Evolutionary conservation across 331 rosid species (phyloP).

Genomic region (Quercus tomentella): DNA sequence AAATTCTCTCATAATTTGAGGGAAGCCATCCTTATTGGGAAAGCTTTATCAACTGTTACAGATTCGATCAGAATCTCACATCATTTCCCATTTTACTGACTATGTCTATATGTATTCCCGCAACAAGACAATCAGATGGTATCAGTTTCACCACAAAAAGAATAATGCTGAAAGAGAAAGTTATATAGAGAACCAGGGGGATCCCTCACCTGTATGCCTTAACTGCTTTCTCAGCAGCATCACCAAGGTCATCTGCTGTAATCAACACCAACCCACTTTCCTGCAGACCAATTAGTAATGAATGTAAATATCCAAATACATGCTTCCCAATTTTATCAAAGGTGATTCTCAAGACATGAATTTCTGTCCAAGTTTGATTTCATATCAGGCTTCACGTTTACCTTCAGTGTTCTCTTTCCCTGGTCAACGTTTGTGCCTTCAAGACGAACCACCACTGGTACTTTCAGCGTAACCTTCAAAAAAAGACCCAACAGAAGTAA

Average conservation of each 20-base stretch:
- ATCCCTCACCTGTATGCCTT: slow-evolving; percentile 62
- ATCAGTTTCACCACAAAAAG: slow-evolving; percentile 18
- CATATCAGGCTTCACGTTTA: slow-evolving; percentile 23
- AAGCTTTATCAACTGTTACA: not conserved
- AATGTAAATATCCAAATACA: slow-evolving; percentile 15
- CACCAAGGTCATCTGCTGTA: slow-evolving; percentile 96
- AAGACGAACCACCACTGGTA: slow-evolving; percentile 94
- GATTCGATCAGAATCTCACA: slow-evolving; percentile 1
- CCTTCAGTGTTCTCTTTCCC: slow-evolving; percentile 95
- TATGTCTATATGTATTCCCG: slow-evolving; percentile 7
- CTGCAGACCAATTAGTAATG: slow-evolving; percentile 43
- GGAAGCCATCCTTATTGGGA: not conserved
- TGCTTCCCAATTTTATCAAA: not conserved
- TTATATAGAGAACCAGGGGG: slow-evolving; percentile 15
- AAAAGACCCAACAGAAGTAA: slow-evolving; percentile 15
- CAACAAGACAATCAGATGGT: not conserved
- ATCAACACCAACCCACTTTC: slow-evolving; percentile 89
- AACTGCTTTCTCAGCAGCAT: slow-evolving; percentile 95
- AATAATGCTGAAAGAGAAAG: slow-evolving; percentile 17
- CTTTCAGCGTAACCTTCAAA: slow-evolving; percentile 80
- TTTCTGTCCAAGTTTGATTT: not conserved
- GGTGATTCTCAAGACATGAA: not conserved
- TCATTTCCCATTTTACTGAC: slow-evolving; percentile 4
- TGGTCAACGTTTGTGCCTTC: slow-evolving; percentile 98
- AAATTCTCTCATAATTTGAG: not conserved